Percentiles rank a stretch among this genome's conserved stretches.
These are phyloP conservation scores for Thalia dealbata DNA, from an alignment of 176 grass and related monocot genomes.

Conservation along the genomic window DNA sequence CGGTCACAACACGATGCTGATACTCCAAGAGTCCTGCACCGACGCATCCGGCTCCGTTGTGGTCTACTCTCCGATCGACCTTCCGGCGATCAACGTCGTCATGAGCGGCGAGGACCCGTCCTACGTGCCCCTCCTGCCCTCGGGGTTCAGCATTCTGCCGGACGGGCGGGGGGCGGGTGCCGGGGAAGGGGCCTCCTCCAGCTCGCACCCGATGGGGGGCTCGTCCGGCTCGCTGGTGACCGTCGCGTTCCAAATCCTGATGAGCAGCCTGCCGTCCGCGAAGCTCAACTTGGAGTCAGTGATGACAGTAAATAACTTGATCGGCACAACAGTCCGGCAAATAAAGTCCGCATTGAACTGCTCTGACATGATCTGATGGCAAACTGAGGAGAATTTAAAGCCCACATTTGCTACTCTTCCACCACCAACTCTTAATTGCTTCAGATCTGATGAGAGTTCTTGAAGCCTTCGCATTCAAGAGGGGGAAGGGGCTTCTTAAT, in stretches of 20 bases:
- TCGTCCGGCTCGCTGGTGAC: constrained; percentile 43
- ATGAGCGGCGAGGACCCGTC: constrained; percentile 73
- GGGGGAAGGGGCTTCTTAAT: not conserved
- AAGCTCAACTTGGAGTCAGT: constrained; percentile 68
- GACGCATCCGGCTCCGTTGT: constrained; percentile 60
- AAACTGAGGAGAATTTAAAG: constrained; percentile 24
- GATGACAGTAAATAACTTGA: constrained; percentile 55
- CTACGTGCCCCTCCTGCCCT: constrained; percentile 23
- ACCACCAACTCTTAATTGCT: not conserved
- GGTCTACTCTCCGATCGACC: constrained; percentile 63
- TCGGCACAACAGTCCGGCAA: constrained; percentile 69
- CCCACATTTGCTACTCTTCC: constrained; percentile 3
- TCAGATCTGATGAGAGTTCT: not conserved
- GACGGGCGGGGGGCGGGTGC: constrained; percentile 33
- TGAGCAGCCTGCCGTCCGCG: constrained; percentile 62
- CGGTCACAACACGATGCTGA: constrained; percentile 62
- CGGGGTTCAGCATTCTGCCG: constrained; percentile 50
- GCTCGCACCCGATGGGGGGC: constrained; percentile 15
- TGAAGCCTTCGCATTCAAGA: constrained; percentile 7
- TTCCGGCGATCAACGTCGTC: constrained; percentile 52
- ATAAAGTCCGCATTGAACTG: constrained; percentile 71
- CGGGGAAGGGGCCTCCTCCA: constrained; percentile 16
- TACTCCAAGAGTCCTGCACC: constrained; percentile 86
- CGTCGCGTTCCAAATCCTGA: constrained; percentile 70
- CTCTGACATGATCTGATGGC: constrained; percentile 10